These are phyloP conservation scores for Sedum album DNA, from an alignment of 164 flowering plant species.

Conservation along the genomic window DNA sequence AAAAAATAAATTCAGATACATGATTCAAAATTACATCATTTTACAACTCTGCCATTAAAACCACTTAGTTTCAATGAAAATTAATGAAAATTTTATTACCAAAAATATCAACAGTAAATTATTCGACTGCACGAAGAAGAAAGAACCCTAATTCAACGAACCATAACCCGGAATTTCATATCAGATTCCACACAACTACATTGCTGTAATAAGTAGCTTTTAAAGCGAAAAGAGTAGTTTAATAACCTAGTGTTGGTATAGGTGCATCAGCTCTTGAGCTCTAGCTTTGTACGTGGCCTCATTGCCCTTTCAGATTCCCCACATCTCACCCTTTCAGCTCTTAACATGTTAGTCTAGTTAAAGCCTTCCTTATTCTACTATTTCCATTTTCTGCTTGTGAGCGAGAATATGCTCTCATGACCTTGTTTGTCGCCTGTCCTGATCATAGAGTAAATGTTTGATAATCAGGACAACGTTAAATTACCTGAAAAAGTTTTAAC, in stretches of 20 bases:
- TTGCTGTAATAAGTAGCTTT: not conserved
- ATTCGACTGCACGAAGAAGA: no score
- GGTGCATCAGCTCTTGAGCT: not conserved
- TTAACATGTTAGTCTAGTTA: not conserved
- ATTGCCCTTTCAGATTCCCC: constrained; percentile 3
- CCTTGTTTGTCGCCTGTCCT: not conserved
- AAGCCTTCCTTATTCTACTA: not conserved
- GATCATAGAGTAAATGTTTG: not conserved
- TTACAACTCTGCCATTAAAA: no score
- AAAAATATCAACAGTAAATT: no score
- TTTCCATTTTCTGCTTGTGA: not conserved
- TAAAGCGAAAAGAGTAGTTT: not conserved
- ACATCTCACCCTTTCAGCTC: not conserved
- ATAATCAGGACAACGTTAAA: not conserved
- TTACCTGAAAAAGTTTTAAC: not conserved
- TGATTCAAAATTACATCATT: no score
- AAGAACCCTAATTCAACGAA: no score
- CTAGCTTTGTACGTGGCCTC: constrained; percentile 3
- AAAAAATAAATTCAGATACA: no score
- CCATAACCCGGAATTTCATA: not conserved
- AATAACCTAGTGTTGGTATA: not conserved
- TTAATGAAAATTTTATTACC: no score
- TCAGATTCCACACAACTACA: not conserved
- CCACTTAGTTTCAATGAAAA: no score
- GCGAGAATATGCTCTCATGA: not conserved